A percentile compares a stretch with the other conserved stretches of the same genome.
phyloP scores from a whole-genome alignment of 352 stramenopile genomes.

The Hyphochytrium catenoides region DNA sequence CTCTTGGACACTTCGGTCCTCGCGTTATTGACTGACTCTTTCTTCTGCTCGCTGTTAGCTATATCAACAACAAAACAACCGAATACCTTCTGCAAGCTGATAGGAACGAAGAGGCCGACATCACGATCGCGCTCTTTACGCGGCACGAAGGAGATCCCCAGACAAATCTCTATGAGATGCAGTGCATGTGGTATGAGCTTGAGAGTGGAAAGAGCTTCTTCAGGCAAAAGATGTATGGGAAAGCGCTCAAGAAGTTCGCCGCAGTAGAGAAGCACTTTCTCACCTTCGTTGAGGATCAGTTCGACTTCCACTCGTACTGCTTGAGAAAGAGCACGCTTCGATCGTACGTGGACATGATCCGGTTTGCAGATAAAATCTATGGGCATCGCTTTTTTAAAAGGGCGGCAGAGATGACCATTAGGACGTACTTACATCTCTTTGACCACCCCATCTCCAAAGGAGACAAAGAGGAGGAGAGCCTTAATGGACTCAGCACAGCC shows the following conservation, averaged over 20 bases:
- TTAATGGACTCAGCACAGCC: slow-evolving; percentile 43
- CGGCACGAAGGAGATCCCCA: slow-evolving; percentile 85
- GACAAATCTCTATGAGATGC: slow-evolving; percentile 93
- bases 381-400: slow-evolving; percentile 59
- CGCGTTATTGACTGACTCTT: no score
- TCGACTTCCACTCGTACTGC: slow-evolving; percentile 98
- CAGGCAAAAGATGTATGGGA: slow-evolving; percentile 33
- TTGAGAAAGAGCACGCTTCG: slow-evolving; percentile 92
- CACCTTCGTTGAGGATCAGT: slow-evolving; percentile 93
- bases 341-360: slow-evolving; percentile 79
- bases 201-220: slow-evolving; percentile 41
- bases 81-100: slow-evolving; percentile 87
- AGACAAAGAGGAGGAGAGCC: slow-evolving; percentile 11
- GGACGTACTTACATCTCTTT: slow-evolving; percentile 60
- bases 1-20: no score
- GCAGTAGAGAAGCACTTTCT: slow-evolving; percentile 90
- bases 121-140: slow-evolving; percentile 88
- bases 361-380: slow-evolving; percentile 77
- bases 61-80: slow-evolving; percentile 96
- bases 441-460: slow-evolving; percentile 27
- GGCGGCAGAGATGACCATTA: slow-evolving; percentile 62
- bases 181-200: slow-evolving; percentile 96
- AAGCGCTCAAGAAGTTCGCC: slow-evolving; percentile 80
- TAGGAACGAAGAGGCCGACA: slow-evolving; percentile 68
- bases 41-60: no score